Conservation (phyloP, 352 stramenopile genomes). For the Pythium myriotylum region DNA sequence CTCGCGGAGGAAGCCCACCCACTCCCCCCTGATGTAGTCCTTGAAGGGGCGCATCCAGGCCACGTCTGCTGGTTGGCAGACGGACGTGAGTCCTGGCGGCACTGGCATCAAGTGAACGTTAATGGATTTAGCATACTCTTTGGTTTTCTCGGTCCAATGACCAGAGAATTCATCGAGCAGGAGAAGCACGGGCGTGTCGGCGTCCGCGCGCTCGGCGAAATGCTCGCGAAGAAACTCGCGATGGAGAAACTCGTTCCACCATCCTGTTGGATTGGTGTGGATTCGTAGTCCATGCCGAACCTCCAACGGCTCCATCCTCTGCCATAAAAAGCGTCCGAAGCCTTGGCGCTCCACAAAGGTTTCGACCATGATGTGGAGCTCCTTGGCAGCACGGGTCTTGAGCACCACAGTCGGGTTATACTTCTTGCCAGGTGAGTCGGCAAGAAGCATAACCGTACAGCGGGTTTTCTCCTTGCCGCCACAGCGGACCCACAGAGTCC, state of each 20-base stretch:
- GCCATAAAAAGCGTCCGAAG: slow-evolving; percentile 31
- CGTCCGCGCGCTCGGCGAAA: slow-evolving; percentile 18
- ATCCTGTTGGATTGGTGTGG: slow-evolving; percentile 28
- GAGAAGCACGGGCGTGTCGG: slow-evolving; percentile 26
- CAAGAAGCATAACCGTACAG: slow-evolving; percentile 30
- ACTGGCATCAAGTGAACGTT: slow-evolving; percentile 31
- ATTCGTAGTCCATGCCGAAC: slow-evolving; percentile 10
- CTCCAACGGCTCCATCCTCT: slow-evolving; percentile 19
- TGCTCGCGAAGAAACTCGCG: slow-evolving; percentile 24
- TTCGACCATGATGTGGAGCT: slow-evolving; percentile 1
- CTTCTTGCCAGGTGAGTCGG: slow-evolving; percentile 22
- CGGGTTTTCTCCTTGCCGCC: slow-evolving; percentile 27
- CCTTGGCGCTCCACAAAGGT: slow-evolving; percentile 23
- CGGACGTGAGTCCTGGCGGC: slow-evolving; percentile 23
- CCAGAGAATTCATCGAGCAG: slow-evolving; percentile 34
- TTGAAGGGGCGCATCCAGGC: slow-evolving; percentile 8
- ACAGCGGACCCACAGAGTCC: slow-evolving; percentile 32
- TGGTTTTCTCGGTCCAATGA: slow-evolving; percentile 34
- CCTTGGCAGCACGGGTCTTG: slow-evolving; percentile 11
- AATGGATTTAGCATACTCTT: slow-evolving; percentile 21
- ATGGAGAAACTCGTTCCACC: slow-evolving; percentile 31
- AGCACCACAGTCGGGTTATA: slow-evolving; percentile 24
- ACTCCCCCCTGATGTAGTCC: not conserved
- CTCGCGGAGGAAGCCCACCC: not conserved
- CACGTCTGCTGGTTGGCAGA: slow-evolving; percentile 21